A percentile compares a stretch with the other conserved stretches of the same genome.
phyloP scores from a whole-genome alignment of 1,139 yeast species.

The Taphrina pruni region DNA sequence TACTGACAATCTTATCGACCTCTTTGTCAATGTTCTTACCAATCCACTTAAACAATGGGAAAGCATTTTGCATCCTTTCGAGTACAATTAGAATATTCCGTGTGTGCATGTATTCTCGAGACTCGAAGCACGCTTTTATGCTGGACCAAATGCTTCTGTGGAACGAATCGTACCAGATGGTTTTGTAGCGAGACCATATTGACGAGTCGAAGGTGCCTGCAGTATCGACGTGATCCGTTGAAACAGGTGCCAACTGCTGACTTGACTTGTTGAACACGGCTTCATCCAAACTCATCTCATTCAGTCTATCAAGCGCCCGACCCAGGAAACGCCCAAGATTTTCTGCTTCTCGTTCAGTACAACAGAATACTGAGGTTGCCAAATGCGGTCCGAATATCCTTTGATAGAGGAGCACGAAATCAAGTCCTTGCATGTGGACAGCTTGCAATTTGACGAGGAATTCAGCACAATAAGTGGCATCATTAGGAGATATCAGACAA shows the following conservation, averaged over 20 bases:
- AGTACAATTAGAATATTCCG: slow-evolving; percentile 80
- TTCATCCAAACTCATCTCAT: slow-evolving; percentile 55
- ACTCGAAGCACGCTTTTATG: slow-evolving; percentile 59
- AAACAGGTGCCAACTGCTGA: slow-evolving; percentile 44
- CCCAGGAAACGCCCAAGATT: slow-evolving; percentile 77
- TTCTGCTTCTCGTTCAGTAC: slow-evolving; percentile 80
- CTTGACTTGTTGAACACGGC: slow-evolving; percentile 50
- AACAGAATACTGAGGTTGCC: slow-evolving; percentile 67
- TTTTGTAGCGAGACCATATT: slow-evolving; percentile 55
- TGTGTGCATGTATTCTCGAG: slow-evolving; percentile 76
- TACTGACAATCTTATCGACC: slow-evolving; percentile 58
- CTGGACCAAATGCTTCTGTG: slow-evolving; percentile 61
- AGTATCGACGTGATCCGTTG: not conserved
- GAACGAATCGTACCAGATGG: slow-evolving; percentile 59
- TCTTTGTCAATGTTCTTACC: slow-evolving; percentile 62
- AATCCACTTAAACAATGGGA: slow-evolving; percentile 73
- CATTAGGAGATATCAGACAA: slow-evolving; percentile 77
- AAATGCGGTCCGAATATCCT: slow-evolving; percentile 60
- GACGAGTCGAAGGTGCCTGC: not conserved
- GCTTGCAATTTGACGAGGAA: slow-evolving; percentile 63
- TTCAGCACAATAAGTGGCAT: slow-evolving; percentile 73
- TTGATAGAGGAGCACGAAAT: slow-evolving; percentile 58
- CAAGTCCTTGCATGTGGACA: slow-evolving; percentile 56
- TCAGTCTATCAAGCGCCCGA: slow-evolving; percentile 60
- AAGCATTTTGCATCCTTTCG: slow-evolving; percentile 68